phyloP scores from a whole-genome alignment of 2,329 filamentous ascomycete genomes.

The Botrytis porri region DNA sequence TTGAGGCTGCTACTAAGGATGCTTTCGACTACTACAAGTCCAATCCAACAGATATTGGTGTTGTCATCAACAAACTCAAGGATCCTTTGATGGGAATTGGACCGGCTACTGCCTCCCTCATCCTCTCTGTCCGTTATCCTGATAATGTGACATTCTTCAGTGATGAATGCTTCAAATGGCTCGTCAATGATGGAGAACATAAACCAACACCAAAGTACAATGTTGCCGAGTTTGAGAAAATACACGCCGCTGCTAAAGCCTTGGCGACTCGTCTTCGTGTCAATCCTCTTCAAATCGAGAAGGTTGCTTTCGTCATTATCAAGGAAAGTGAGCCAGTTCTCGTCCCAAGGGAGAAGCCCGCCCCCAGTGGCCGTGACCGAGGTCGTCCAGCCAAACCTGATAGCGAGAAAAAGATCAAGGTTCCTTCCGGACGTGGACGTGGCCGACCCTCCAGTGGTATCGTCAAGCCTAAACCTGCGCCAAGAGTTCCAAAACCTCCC shows the following conservation, averaged over 20 bases:
- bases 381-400: conserved; percentile 29
- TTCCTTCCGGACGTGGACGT: conserved; percentile 28
- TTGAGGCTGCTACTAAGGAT: conserved; percentile 49
- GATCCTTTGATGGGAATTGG: conserved; percentile 68
- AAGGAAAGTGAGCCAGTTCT: conserved; percentile 38
- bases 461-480: conserved; percentile 15
- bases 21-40: conserved; percentile 50
- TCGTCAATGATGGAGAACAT: conserved; percentile 51
- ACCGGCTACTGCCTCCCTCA: conserved; percentile 73
- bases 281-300: conserved; percentile 62
- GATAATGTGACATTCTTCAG: conserved; percentile 68
- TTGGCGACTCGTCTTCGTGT: conserved; percentile 51
- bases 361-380: conserved; percentile 27
- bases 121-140: conserved; percentile 64
- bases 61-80: conserved; percentile 53
- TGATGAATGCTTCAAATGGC: conserved; percentile 75
- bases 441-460: conserved; percentile 23
- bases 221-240: conserved; percentile 61
- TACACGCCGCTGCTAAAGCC: conserved; percentile 46
- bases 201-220: conserved; percentile 64
- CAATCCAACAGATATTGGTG: conserved; percentile 38
- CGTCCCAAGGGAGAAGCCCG: conserved; percentile 26
- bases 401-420: conserved; percentile 29
- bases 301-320: conserved; percentile 67
- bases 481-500: conserved; percentile 6